phyloP scores from a whole-genome alignment of 2,329 filamentous ascomycete species.

The Epichloe gansuensis region DNA sequence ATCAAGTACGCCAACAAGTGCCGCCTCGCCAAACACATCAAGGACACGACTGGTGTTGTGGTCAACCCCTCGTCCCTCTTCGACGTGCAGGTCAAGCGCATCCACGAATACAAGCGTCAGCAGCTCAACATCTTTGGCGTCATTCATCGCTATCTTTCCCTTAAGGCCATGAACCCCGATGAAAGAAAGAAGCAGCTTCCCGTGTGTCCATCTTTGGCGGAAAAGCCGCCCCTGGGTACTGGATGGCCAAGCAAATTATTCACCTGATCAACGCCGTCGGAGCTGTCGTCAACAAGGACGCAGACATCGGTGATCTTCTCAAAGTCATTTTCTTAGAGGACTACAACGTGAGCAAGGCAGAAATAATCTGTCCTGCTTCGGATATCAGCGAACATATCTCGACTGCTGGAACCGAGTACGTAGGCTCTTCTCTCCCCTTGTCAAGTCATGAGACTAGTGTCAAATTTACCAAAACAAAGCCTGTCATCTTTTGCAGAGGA shows the following conservation, averaged over 20 bases:
- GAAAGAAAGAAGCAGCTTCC: slow-evolving; percentile 74
- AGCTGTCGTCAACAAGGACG: slow-evolving; percentile 79
- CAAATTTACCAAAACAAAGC: background rate
- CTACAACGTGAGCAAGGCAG: slow-evolving; percentile 99
- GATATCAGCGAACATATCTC: slow-evolving; percentile 98
- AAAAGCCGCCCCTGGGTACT: slow-evolving; percentile 95
- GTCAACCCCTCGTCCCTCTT: slow-evolving; percentile 86
- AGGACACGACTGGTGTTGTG: slow-evolving; percentile 62
- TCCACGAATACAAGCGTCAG: slow-evolving; percentile 98
- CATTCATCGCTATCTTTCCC: slow-evolving; percentile 81
- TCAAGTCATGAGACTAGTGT: too few relatives aligned
- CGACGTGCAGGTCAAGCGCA: slow-evolving; percentile 96
- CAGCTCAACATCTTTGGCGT: slow-evolving; percentile 98
- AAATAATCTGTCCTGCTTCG: slow-evolving; percentile 88
- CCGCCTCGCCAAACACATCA: slow-evolving; percentile 82
- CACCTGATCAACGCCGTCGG: slow-evolving; percentile 92
- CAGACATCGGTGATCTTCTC: slow-evolving; percentile 81
- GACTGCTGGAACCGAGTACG: slow-evolving; percentile 82
- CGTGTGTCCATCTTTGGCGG: slow-evolving; percentile 95
- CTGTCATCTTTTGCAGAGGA: background rate
- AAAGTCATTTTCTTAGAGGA: slow-evolving; percentile 97
- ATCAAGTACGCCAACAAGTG: slow-evolving; percentile 98
- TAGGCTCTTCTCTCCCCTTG: slow-evolving; percentile 6
- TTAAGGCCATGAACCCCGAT: slow-evolving; percentile 75
- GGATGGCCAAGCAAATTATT: slow-evolving; percentile 99